Base-by-base conservation (phyloP, 805 yeast species). In the Candida awuae region DNA sequence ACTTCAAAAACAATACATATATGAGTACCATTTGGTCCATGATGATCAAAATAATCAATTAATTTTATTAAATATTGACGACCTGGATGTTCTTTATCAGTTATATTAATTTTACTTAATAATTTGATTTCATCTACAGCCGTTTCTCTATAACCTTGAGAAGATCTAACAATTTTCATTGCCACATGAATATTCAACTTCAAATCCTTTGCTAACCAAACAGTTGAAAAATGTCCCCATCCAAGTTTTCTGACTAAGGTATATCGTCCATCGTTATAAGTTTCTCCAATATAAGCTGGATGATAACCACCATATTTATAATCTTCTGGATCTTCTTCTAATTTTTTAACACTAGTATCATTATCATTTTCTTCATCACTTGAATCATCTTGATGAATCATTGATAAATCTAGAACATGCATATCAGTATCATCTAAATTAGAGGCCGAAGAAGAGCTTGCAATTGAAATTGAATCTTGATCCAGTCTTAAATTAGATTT, bases 221-320 rank as follows among this genome's bases (percentile, higher is more conserved):
- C 97, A 1, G 95, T 92, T 20, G 94, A 81, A 56, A 92, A 92
- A 62, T 92, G 97, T 26, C 99, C 99, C 99, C 99, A 92, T 1
- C 99, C 99, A 4, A 92, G 67, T 56, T 92, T 92, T 44, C 97
- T 74, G 22, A 84, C 88, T 35, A 92, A 62, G 2, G 79, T 69
- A 58, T 92, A 92, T 43, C 84, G 74, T 8, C 49, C 52, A 40
- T 82, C 68, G 51, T 85, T 83, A 60, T 81, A 90, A 17, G 62
- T 62, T 57, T 94, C 98, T 6, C 97, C 97, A 35, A 86, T 77
- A 47, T 63, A 77, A 10, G 94, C 92, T 0, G 98, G 96, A 55
- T 92, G 98, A 58, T 92, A 92, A 0, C 99, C 99, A 18, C 97
- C 97, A 8, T 79, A 77, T 42, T 76, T 77, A 60, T 92, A 92